A percentile compares a stretch with the other conserved stretches of the same genome.
Evolutionary conservation across 257 asterid species (phyloP).

Genomic region (Penstemon davidsonii): DNA sequence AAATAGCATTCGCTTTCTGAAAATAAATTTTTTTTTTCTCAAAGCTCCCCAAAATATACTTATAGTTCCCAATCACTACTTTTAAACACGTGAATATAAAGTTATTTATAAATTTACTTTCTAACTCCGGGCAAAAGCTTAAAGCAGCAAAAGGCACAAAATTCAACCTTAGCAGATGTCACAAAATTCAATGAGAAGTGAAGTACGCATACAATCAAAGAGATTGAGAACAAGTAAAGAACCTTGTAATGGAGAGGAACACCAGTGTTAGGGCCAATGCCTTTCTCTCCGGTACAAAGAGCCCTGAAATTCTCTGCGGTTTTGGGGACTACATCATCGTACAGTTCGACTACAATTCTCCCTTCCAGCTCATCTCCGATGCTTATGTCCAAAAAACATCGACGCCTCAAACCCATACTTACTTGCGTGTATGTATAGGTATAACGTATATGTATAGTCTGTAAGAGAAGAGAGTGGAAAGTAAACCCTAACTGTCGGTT

Average conservation of each 20-base stretch:
- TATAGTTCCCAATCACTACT: background rate
- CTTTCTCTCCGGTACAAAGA: conserved; percentile 96
- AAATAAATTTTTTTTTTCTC: too few species aligned
- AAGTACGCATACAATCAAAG: background rate
- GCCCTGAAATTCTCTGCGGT: conserved; percentile 98
- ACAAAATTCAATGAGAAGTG: background rate
- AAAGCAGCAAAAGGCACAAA: background rate
- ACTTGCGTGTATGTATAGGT: conserved; percentile 18
- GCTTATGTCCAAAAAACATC: conserved; percentile 78
- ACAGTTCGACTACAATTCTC: conserved; percentile 76
- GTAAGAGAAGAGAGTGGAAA: conserved; percentile 12
- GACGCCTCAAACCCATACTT: conserved; percentile 40
- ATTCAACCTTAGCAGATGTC: background rate
- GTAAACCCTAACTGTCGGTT: conserved; percentile 67
- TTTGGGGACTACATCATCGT: conserved; percentile 75
- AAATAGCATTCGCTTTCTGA: too few species aligned
- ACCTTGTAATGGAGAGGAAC: conserved; percentile 96
- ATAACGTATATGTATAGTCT: conserved; percentile 28
- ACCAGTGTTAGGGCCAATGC: conserved; percentile 75
- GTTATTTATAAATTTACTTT: too few species aligned
- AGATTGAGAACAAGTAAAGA: background rate
- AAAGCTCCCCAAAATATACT: too few species aligned
- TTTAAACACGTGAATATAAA: too few species aligned
- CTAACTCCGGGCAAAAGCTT: too few species aligned
- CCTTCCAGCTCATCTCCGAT: conserved; percentile 95